Evolutionary conservation across 306 rosid genomes (phyloP).

Genomic region (Vigna nakashimae): DNA sequence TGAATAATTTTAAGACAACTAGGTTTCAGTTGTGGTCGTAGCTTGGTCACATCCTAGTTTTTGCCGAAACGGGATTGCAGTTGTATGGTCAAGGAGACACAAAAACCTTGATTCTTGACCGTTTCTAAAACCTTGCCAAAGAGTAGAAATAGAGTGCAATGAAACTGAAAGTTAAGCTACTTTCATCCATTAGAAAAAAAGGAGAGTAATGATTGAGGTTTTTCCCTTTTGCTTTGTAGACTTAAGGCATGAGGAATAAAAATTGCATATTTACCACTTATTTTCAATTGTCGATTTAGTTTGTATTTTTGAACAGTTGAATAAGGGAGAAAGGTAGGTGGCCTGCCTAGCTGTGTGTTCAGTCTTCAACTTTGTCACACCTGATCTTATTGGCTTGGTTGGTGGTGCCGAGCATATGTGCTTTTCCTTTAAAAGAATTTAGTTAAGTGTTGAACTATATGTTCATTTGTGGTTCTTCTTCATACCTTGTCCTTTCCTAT

Average conservation of each 20-base stretch:
- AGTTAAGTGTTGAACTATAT: neutral
- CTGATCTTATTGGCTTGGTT: neutral
- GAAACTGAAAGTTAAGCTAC: slow-evolving; percentile 14
- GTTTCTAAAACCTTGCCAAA: neutral
- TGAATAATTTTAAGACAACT: neutral
- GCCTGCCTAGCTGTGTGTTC: neutral
- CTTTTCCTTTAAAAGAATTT: neutral
- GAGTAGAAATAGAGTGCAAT: slow-evolving; percentile 26
- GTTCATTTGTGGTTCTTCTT: neutral
- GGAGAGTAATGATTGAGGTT: neutral
- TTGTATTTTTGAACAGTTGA: neutral
- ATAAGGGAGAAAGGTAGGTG: neutral
- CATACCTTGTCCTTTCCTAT: neutral
- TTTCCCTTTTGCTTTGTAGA: neutral
- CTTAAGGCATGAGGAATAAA: neutral
- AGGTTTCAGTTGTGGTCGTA: neutral
- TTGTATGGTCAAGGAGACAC: neutral
- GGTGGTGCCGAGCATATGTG: neutral
- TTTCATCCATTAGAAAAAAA: slow-evolving; percentile 6
- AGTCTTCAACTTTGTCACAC: neutral
- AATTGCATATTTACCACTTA: neutral
- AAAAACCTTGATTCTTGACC: neutral
- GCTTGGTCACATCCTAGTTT: neutral
- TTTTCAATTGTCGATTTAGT: neutral
- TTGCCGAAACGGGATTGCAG: neutral